Evolutionary conservation across 257 asterid species (phyloP).

Genomic region (Penstemon newberryi): DNA sequence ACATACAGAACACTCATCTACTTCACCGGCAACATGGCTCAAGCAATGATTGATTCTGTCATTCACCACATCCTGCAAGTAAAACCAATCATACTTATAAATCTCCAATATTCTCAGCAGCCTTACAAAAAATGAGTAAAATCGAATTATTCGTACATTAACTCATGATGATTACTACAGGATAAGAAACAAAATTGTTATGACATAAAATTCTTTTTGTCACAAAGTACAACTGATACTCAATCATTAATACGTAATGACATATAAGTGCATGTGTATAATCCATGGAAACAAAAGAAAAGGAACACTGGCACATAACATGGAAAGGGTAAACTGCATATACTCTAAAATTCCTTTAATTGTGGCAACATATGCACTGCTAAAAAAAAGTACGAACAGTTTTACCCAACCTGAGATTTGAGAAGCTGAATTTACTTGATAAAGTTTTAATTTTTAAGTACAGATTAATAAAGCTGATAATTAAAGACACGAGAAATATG

Average conservation of each 20-base stretch:
- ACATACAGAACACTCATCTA: constrained; percentile 87
- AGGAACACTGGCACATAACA: background rate
- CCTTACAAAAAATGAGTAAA: background rate
- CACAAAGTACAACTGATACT: too few species aligned
- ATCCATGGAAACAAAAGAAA: background rate
- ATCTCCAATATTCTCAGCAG: background rate
- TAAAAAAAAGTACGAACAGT: background rate
- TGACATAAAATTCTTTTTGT: background rate
- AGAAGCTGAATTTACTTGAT: background rate
- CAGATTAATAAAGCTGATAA: background rate
- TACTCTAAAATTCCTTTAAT: background rate
- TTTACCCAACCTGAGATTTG: background rate
- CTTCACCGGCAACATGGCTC: constrained; percentile 80
- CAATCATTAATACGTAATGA: background rate
- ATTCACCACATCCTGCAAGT: constrained; percentile 76
- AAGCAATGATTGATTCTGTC: constrained; percentile 86
- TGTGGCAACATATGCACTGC: background rate
- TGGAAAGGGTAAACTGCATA: background rate
- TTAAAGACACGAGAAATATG: constrained; percentile 17
- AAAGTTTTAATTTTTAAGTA: background rate
- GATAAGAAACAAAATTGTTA: background rate
- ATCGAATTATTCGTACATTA: background rate
- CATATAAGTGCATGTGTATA: background rate
- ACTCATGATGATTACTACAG: background rate
- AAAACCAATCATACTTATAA: constrained; percentile 10